Conservation (phyloP, 2,329 filamentous ascomycete genomes). For the Aspergillus texensis region DNA sequence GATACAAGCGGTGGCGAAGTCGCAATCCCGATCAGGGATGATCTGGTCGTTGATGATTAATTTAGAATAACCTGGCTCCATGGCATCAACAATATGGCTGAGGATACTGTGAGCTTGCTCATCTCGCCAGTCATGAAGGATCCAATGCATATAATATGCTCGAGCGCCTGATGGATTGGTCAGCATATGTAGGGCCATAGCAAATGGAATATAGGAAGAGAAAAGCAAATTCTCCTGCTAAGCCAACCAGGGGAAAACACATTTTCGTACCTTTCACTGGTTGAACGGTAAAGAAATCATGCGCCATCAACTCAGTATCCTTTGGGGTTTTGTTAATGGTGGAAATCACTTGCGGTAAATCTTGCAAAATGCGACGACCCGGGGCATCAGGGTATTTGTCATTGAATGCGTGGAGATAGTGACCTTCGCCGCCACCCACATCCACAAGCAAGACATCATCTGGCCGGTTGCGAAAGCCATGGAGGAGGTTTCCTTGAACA, state of each 20-base stretch:
- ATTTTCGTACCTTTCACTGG: conserved; percentile 21
- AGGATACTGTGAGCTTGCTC: conserved; percentile 22
- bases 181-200: not conserved
- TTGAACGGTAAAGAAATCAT: conserved; percentile 28
- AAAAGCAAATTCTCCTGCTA: too few relatives aligned
- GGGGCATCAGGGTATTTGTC: too few relatives aligned
- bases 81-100: conserved; percentile 17
- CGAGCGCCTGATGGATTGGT: conserved; percentile 15
- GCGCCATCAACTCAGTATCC: conserved; percentile 13
- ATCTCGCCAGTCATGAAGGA: conserved; percentile 29
- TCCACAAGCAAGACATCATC: too few relatives aligned
- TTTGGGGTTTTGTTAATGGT: not conserved
- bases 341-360: too few relatives aligned
- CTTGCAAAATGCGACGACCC: too few relatives aligned
- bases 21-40: conserved; percentile 22
- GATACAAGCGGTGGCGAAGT: conserved; percentile 14
- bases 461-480: too few relatives aligned
- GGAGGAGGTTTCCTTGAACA: too few relatives aligned
- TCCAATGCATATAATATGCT: conserved; percentile 27
- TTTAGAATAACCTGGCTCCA: conserved; percentile 26
- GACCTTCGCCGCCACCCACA: too few relatives aligned
- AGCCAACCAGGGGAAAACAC: not conserved
- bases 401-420: too few relatives aligned
- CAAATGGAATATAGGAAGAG: too few relatives aligned
- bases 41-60: conserved; percentile 33